Evolutionary conservation across 345 rosid genomes (phyloP).

Genomic region (Lepidium sativum): DNA sequence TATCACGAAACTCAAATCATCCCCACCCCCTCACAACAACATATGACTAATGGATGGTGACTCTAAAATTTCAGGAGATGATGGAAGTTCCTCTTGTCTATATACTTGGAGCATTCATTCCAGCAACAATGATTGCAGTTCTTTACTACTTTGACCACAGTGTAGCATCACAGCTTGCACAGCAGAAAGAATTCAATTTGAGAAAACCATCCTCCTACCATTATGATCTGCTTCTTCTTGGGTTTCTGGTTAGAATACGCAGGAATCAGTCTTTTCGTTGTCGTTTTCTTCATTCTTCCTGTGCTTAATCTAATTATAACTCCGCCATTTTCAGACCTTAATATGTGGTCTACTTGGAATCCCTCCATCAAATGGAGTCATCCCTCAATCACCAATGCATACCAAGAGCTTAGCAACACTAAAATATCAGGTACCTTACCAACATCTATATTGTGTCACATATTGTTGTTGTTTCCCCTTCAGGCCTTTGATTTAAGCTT

Average conservation of each 20-base stretch:
- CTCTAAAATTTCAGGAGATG: slow-evolving; percentile 54
- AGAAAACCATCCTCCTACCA: slow-evolving; percentile 91
- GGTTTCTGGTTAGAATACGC: slow-evolving; percentile 52
- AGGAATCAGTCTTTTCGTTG: background rate
- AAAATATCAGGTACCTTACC: slow-evolving; percentile 90
- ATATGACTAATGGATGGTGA: slow-evolving; percentile 11
- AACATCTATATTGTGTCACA: background rate
- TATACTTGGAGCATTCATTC: slow-evolving; percentile 90
- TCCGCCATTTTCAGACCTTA: slow-evolving; percentile 41
- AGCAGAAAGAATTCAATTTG: slow-evolving; percentile 88
- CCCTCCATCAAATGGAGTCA: slow-evolving; percentile 96
- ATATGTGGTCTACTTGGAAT: slow-evolving; percentile 90
- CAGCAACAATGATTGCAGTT: slow-evolving; percentile 97
- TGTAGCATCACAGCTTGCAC: slow-evolving; percentile 96
- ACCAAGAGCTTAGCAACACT: slow-evolving; percentile 91
- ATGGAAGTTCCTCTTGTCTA: slow-evolving; percentile 60
- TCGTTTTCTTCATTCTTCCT: background rate
- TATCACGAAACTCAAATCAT: background rate
- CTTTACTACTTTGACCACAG: slow-evolving; percentile 95
- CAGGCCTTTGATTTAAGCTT: background rate
- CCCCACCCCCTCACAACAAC: background rate
- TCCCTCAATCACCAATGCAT: slow-evolving; percentile 99
- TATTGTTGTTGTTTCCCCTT: background rate
- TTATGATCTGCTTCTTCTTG: slow-evolving; percentile 82
- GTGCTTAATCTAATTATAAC: background rate